Conservation (phyloP, 2,329 filamentous ascomycete species). For the Aspergillus fumigatus region DNA sequence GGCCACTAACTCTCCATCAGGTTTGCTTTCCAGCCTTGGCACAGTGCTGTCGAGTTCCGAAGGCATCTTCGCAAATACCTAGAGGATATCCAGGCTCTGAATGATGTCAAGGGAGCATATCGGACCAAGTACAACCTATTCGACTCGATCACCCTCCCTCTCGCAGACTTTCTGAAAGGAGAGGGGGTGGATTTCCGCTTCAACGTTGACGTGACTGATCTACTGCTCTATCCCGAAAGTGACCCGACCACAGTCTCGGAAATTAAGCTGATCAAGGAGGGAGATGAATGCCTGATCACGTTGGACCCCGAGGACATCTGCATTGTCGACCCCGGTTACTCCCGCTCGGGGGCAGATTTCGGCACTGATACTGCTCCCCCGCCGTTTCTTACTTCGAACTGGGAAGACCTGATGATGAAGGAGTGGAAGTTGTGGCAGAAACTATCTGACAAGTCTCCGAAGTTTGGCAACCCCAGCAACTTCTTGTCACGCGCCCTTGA, state of each 20-base stretch:
- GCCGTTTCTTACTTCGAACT: background rate
- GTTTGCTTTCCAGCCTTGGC: slow-evolving; percentile 15
- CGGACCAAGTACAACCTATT: slow-evolving; percentile 16
- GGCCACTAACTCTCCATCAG: background rate
- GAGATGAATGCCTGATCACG: slow-evolving; percentile 15
- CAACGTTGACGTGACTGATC: slow-evolving; percentile 13
- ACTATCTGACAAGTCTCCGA: slow-evolving; percentile 27
- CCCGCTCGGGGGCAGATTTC: slow-evolving; percentile 28
- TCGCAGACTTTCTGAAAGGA: slow-evolving; percentile 15
- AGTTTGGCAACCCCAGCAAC: slow-evolving; percentile 29
- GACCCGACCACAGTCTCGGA: slow-evolving; percentile 21
- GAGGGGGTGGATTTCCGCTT: slow-evolving; percentile 19
- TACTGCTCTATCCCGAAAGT: slow-evolving; percentile 9
- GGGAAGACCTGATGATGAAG: slow-evolving; percentile 18
- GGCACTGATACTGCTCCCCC: slow-evolving; percentile 25
- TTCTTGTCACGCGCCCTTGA: slow-evolving; percentile 29
- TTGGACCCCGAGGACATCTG: slow-evolving; percentile 30
- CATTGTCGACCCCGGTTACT: slow-evolving; percentile 35
- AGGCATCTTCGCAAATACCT: slow-evolving; percentile 13
- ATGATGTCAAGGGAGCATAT: too few species aligned
- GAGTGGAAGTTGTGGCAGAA: slow-evolving; percentile 36
- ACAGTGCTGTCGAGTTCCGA: slow-evolving; percentile 17
- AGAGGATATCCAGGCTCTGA: slow-evolving; percentile 6
- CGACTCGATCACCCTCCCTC: slow-evolving; percentile 17
- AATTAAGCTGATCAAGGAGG: slow-evolving; percentile 15